Conservation (phyloP, 768 basidiomycete species). For the Boletus vermiculosoides region DNA sequence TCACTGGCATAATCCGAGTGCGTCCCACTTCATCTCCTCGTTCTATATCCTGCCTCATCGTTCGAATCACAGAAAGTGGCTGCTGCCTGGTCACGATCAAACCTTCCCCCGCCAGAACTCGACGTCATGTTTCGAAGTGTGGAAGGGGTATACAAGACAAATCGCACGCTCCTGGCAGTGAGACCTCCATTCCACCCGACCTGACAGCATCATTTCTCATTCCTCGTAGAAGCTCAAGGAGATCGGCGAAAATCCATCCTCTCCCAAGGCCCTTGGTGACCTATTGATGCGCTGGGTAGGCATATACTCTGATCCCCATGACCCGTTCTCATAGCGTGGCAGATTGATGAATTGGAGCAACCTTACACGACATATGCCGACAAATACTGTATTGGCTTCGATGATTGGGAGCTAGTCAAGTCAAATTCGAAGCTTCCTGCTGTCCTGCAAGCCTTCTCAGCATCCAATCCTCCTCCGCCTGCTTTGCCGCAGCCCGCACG, state of each 20-base stretch:
- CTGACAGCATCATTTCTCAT: conserved; percentile 9
- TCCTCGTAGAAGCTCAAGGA: conserved; percentile 81
- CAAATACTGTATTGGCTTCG: conserved; percentile 75
- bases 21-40: conserved; percentile 31
- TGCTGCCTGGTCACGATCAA: conserved; percentile 94
- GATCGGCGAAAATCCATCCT: conserved; percentile 88
- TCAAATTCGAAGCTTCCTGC: conserved; percentile 68
- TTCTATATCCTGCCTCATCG: conserved; percentile 9
- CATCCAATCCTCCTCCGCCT: conserved; percentile 56
- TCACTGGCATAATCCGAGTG: conserved; percentile 89
- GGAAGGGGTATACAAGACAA: conserved; percentile 90
- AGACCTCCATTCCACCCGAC: not conserved
- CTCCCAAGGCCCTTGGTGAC: conserved; percentile 92
- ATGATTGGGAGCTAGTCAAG: conserved; percentile 77
- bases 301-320: conserved; percentile 13
- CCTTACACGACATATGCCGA: conserved; percentile 83
- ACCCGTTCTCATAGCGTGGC: conserved; percentile 16
- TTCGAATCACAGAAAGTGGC: conserved; percentile 77
- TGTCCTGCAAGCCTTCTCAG: conserved; percentile 70
- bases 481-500: conserved; percentile 35
- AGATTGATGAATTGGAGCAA: conserved; percentile 90
- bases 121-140: conserved; percentile 94
- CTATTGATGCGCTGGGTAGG: conserved; percentile 96
- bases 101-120: conserved; percentile 88
- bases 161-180: conserved; percentile 75